These are phyloP conservation scores for Coemansia sp. DNA, from an alignment of 192 early-diverging fungal species.

Conservation along the genomic window DNA sequence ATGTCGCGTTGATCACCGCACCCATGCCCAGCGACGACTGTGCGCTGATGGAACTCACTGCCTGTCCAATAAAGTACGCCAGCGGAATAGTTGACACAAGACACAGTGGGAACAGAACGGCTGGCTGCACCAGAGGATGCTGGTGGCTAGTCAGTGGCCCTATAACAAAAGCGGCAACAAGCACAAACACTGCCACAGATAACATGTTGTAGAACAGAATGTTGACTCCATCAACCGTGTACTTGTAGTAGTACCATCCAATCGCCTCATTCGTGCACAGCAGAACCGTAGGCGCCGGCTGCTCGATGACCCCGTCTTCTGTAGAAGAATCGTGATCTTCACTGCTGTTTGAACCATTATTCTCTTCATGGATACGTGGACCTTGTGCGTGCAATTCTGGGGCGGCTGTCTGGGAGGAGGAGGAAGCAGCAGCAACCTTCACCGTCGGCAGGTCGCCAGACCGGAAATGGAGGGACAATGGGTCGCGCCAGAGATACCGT, in stretches of 20 bases:
- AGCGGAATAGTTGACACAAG: constrained; percentile 86
- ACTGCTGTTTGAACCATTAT: not conserved
- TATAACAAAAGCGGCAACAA: constrained; percentile 78
- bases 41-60: constrained; percentile 93
- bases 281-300: constrained; percentile 60
- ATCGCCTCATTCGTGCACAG: constrained; percentile 86
- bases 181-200: constrained; percentile 77
- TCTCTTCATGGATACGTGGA: not conserved
- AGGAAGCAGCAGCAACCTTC: constrained; percentile 21
- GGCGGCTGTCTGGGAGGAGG: constrained; percentile 5
- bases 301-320: constrained; percentile 22
- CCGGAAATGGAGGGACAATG: constrained; percentile 74
- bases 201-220: constrained; percentile 94
- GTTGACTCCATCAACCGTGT: constrained; percentile 94
- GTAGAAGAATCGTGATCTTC: not conserved
- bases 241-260: constrained; percentile 96
- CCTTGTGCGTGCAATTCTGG: not conserved
- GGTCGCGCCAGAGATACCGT: constrained; percentile 75
- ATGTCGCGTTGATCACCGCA: constrained; percentile 96
- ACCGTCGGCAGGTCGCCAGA: constrained; percentile 56
- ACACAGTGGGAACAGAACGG: constrained; percentile 67
- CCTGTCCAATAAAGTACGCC: constrained; percentile 96
- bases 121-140: constrained; percentile 59
- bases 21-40: constrained; percentile 91
- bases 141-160: constrained; percentile 54